Percentiles rank a stretch among this genome's conserved stretches.
Conservation (phyloP, 345 rosid species). For the Crucihimalaya himalaica region DNA sequence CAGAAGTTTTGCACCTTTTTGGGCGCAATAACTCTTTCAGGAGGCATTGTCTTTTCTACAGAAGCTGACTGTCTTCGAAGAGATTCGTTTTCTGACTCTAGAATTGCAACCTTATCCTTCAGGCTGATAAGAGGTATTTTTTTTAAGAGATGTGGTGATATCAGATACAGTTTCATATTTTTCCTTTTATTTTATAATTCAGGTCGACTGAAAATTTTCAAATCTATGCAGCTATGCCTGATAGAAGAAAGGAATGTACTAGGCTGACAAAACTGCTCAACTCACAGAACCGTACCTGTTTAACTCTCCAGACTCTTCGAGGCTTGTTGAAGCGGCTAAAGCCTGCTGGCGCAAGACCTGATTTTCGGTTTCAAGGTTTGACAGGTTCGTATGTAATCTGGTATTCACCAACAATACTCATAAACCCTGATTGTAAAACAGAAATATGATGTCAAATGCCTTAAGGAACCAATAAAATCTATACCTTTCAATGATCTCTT, state of each 20-base stretch:
- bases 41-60: conserved; percentile 40
- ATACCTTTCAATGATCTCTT: conserved; percentile 55
- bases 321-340: conserved; percentile 48
- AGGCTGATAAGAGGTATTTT: conserved; percentile 38
- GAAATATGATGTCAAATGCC: conserved; percentile 17
- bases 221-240: conserved; percentile 10
- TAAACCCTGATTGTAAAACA: neutral
- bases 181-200: neutral
- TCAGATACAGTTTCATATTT: conserved; percentile 8
- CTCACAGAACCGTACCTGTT: conserved; percentile 38
- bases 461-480: neutral
- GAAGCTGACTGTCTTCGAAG: conserved; percentile 43
- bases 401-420: conserved; percentile 16
- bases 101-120: conserved; percentile 45
- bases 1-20: conserved; percentile 41
- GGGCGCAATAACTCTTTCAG: conserved; percentile 34
- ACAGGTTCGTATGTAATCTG: conserved; percentile 54
- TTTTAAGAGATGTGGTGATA: neutral
- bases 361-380: conserved; percentile 69
- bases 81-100: conserved; percentile 57
- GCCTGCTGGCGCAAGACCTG: conserved; percentile 74
- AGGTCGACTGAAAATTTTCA: neutral
- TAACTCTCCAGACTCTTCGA: conserved; percentile 48
- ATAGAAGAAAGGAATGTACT: conserved; percentile 5
- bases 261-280: conserved; percentile 10